Evolutionary conservation across 1,139 yeast genomes (phyloP), one percentile per base, ranked within the genome.

Genomic region (Zhuliangozyma blackwelliae): DNA sequence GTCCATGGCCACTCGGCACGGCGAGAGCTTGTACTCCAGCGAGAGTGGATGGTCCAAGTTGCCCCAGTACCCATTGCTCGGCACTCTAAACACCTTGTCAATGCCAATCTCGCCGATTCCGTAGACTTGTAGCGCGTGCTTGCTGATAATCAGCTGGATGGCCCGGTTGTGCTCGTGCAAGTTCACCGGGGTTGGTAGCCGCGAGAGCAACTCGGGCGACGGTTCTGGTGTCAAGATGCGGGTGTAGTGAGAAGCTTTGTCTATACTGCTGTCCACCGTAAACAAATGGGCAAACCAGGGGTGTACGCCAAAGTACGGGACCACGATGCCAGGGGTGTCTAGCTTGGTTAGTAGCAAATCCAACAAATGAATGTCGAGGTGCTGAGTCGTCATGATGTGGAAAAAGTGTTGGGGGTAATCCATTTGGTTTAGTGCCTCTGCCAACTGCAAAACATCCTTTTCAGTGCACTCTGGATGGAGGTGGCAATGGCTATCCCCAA

Each of bases 51-150:
- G 31, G 3, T 39, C 32, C 10, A 44, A 51, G 41, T 63, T 61
- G 1, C 83, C 82, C 40, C 62, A 68, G 45, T 58, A 80, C 1
- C 89, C 89, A 39, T 65, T 64, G 33, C 57, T 52, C 0, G 95
- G 95, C 10, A 88, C 59, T 28, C 88, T 60, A 50, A 87, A 87
- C 16, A 77, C 54, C 55, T 82, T 84, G 57, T 92, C 98, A 5
- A 92, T 61, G 0, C 98, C 98, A 13, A 89, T 72, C 51, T 92
- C 98, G 0, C 98, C 98, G n/a, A 89, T 68, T 10, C 75, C 75
- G 36, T 44, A 53, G 38, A 32, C 40, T 31, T 35, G 39, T 26
- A 34, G 31, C 16, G 29, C 36, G 28, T 72, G 50, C 13, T 61
- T 55, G 7, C 22, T 28, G 4, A 53, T 55, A 11, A 59, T 42